Conservation (phyloP, 257 asterid genomes). For the Nicotiana otophora region DNA sequence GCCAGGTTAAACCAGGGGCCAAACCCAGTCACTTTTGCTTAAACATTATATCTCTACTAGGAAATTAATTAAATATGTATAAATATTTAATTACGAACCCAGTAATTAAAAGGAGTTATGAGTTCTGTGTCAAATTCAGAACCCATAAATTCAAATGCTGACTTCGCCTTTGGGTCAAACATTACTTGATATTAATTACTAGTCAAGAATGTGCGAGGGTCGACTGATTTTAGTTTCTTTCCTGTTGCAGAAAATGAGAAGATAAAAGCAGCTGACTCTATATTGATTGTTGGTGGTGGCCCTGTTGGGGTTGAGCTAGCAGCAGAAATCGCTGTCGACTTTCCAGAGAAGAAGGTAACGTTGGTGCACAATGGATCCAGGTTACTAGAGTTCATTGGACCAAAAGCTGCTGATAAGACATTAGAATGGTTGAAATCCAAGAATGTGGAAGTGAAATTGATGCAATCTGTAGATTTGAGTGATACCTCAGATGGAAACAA, state of each 20-base stretch:
- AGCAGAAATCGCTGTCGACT: constrained; percentile 76
- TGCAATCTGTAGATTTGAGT: constrained; percentile 45
- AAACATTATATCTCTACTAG: too few species aligned
- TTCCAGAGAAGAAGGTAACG: constrained; percentile 48
- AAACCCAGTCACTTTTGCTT: too few species aligned
- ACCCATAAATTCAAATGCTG: too few species aligned
- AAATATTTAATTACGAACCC: too few species aligned
- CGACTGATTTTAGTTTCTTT: background rate
- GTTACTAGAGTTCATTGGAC: constrained; percentile 78
- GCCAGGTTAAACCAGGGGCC: background rate
- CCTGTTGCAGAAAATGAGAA: constrained; percentile 46
- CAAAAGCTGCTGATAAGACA: constrained; percentile 61
- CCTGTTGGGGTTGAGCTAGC: constrained; percentile 87
- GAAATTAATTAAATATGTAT: too few species aligned
- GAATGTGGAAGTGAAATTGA: constrained; percentile 61
- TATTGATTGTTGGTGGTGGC: constrained; percentile 76
- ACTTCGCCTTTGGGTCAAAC: too few species aligned
- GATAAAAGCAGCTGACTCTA: constrained; percentile 48
- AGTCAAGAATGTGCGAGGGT: background rate
- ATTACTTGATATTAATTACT: background rate
- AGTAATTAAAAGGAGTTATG: too few species aligned
- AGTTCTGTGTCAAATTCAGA: too few species aligned
- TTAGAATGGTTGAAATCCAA: constrained; percentile 61
- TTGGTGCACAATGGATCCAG: constrained; percentile 67
- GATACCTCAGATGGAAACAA: constrained; percentile 32